Percentiles rank a stretch among this genome's conserved stretches.
phyloP scores from a whole-genome alignment of 1,284 basidiomycete genomes.

The Sutorius eximius region DNA sequence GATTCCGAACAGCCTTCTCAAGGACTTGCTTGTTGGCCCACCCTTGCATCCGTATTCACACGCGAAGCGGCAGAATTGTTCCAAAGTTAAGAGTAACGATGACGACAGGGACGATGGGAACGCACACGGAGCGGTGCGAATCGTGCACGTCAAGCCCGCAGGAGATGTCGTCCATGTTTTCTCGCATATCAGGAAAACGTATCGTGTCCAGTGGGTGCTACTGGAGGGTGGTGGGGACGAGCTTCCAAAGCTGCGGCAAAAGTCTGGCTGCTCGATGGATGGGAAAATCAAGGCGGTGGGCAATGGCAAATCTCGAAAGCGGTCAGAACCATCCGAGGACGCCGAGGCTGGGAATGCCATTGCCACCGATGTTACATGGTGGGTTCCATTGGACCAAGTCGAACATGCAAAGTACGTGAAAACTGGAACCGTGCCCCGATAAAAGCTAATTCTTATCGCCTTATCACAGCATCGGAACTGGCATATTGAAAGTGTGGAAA shows the following conservation, averaged over 20 bases:
- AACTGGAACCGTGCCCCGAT: not conserved
- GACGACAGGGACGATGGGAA: not conserved
- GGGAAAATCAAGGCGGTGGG: not conserved
- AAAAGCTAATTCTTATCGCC: constrained; percentile 1
- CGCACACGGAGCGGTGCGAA: constrained; percentile 29
- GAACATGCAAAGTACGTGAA: constrained; percentile 60
- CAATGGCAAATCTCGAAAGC: constrained; percentile 19
- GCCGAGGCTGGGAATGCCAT: constrained; percentile 13
- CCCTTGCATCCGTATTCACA: constrained; percentile 13
- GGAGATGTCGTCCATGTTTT: constrained; percentile 83
- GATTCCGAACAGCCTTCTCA: constrained; percentile 44
- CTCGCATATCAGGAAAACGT: constrained; percentile 89
- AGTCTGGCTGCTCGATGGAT: not conserved
- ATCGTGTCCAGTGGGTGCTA: constrained; percentile 74
- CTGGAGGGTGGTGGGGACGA: constrained; percentile 49
- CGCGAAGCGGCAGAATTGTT: constrained; percentile 6
- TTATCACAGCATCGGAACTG: constrained; percentile 54
- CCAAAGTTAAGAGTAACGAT: not conserved
- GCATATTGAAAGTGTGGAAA: constrained; percentile 61
- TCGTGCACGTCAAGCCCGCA: constrained; percentile 49
- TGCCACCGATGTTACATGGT: constrained; percentile 34
- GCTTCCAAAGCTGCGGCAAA: constrained; percentile 36
- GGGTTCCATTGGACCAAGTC: constrained; percentile 58
- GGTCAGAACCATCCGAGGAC: constrained; percentile 3
- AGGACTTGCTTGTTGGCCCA: constrained; percentile 39